A percentile compares a stretch with the other conserved stretches of the same genome.
phyloP scores from a whole-genome alignment of 495 filamentous ascomycete genomes.

The Hyaloscypha hepaticicola region DNA sequence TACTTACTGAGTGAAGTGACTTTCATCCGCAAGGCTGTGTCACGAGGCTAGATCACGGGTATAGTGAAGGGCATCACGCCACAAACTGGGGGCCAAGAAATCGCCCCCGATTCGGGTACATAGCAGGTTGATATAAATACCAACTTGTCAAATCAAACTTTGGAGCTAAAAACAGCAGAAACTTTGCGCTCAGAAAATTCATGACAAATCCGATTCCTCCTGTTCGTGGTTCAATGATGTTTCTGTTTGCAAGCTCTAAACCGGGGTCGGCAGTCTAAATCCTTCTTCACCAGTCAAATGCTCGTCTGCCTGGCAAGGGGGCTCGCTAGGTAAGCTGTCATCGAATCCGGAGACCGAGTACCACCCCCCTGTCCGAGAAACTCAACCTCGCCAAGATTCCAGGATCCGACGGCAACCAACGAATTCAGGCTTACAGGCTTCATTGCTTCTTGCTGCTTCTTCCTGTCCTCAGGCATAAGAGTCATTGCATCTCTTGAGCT shows the following conservation, averaged over 20 bases:
- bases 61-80: not conserved
- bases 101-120: not conserved
- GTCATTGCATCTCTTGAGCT: not conserved
- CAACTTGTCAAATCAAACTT: not conserved
- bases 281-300: not conserved
- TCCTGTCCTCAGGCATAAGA: constrained; percentile 5
- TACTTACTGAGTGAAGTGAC: not conserved
- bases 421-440: not conserved
- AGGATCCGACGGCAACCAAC: not conserved
- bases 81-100: not conserved
- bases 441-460: not conserved
- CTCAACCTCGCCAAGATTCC: constrained; percentile 15
- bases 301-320: not conserved
- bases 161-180: not conserved
- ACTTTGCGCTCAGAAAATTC: not conserved
- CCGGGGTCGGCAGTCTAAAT: not conserved
- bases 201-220: not conserved
- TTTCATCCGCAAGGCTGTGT: constrained; percentile 10
- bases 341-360: not conserved
- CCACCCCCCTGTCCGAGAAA: too few species aligned
- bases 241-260: not conserved
- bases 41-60: constrained; percentile 14
- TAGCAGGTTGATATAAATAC: not conserved
- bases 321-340: not conserved
- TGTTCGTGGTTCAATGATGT: not conserved